phyloP scores from a whole-genome alignment of 2,329 filamentous ascomycete species.

The Madurella fahalii region DNA sequence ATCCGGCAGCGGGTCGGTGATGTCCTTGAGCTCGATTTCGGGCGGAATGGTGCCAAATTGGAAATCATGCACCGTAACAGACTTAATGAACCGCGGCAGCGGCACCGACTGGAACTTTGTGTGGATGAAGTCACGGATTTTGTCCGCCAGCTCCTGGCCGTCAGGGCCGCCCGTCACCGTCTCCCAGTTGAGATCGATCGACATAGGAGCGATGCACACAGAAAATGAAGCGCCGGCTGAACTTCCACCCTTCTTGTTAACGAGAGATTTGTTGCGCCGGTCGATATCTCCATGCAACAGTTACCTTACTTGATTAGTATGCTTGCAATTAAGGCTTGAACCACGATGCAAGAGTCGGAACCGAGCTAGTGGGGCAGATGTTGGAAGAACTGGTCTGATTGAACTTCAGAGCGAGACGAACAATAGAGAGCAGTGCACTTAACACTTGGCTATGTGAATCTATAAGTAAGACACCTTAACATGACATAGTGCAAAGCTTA shows the following conservation, averaged over 20 bases:
- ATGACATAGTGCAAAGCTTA: too few species aligned
- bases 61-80: constrained; percentile 90
- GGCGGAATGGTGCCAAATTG: constrained; percentile 83
- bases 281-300: too few species aligned
- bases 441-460: too few species aligned
- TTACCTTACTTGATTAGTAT: too few species aligned
- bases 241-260: background rate
- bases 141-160: constrained; percentile 76
- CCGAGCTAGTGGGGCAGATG: too few species aligned
- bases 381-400: too few species aligned
- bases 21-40: constrained; percentile 88
- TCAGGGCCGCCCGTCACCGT: constrained; percentile 85
- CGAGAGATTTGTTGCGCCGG: too few species aligned
- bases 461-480: too few species aligned
- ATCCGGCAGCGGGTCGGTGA: constrained; percentile 90
- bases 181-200: constrained; percentile 96
- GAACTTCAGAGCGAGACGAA: too few species aligned
- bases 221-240: background rate
- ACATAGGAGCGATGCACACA: constrained; percentile 57
- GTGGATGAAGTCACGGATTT: constrained; percentile 89
- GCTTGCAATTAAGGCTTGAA: too few species aligned
- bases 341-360: too few species aligned
- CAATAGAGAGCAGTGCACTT: too few species aligned
- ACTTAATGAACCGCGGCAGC: constrained; percentile 93
- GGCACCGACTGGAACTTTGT: constrained; percentile 90